These are phyloP conservation scores for Penicillium turbatum DNA, from an alignment of 495 filamentous ascomycete species.

Conservation along the genomic window DNA sequence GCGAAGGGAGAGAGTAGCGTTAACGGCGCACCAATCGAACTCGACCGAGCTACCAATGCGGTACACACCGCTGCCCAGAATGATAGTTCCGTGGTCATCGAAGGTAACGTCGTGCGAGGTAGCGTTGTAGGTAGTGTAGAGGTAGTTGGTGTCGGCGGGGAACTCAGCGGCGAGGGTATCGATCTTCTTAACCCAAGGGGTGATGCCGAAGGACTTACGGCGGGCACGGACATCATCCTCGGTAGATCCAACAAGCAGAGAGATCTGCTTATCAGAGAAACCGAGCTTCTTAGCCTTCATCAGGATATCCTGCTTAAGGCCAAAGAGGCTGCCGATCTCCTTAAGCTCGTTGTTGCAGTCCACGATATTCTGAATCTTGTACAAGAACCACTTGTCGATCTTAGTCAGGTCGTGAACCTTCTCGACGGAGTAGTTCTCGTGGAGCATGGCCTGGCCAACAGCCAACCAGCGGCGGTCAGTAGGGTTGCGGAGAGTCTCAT, in stretches of 20 bases:
- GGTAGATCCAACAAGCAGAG: constrained; percentile 71
- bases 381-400: constrained; percentile 98
- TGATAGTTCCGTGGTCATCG: constrained; percentile 84
- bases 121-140: constrained; percentile 98
- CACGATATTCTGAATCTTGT: constrained; percentile 96
- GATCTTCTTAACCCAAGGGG: constrained; percentile 93
- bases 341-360: constrained; percentile 83
- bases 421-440: constrained; percentile 91
- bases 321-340: constrained; percentile 79
- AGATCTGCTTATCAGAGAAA: constrained; percentile 96
- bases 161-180: constrained; percentile 97
- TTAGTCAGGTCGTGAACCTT: constrained; percentile 88
- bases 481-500: constrained; percentile 84
- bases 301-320: constrained; percentile 80
- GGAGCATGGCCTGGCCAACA: constrained; percentile 95
- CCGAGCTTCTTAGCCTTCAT: constrained; percentile 93
- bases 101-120: constrained; percentile 93
- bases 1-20: constrained; percentile 78
- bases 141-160: constrained; percentile 94
- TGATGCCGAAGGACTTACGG: constrained; percentile 79
- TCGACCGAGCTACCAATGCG: constrained; percentile 96
- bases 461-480: constrained; percentile 95
- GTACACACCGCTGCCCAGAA: constrained; percentile 93
- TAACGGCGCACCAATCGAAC: constrained; percentile 99
- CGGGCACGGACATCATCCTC: constrained; percentile 88